These are phyloP conservation scores for Clavispora phyllophila DNA, from an alignment of 805 yeast genomes.

Conservation along the genomic window DNA sequence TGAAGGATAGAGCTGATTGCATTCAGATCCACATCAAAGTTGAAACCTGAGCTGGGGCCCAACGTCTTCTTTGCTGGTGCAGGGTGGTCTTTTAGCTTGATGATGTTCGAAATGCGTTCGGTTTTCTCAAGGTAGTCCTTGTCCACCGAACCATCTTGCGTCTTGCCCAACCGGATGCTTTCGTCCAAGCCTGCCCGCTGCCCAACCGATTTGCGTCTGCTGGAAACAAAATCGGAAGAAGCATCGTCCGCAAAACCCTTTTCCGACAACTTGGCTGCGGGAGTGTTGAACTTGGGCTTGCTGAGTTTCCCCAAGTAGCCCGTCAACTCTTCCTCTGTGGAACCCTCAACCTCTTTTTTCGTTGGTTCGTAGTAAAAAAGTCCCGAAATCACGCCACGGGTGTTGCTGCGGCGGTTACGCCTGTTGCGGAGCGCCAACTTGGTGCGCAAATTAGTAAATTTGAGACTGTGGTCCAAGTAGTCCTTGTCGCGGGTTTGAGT, in stretches of 20 bases:
- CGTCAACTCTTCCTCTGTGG: constrained; percentile 15
- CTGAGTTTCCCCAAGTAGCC: constrained; percentile 33
- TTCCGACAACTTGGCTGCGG: neutral
- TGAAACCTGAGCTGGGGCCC: constrained; percentile 36
- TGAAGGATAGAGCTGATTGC: constrained; percentile 22
- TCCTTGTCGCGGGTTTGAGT: constrained; percentile 37
- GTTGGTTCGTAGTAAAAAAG: constrained; percentile 32
- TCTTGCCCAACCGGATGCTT: constrained; percentile 9
- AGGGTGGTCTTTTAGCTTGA: constrained; percentile 25
- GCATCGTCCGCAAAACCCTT: constrained; percentile 6
- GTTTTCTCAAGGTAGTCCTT: constrained; percentile 21
- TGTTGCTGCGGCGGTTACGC: constrained; percentile 10
- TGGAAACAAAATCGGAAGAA: neutral
- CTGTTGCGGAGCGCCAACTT: constrained; percentile 11
- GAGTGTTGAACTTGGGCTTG: constrained; percentile 25
- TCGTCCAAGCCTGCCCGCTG: constrained; percentile 10
- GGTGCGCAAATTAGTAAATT: constrained; percentile 19
- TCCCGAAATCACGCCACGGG: constrained; percentile 28
- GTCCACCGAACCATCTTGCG: constrained; percentile 19
- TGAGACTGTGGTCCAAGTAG: constrained; percentile 24
- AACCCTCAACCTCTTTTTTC: constrained; percentile 9
- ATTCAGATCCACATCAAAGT: constrained; percentile 28
- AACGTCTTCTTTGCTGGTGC: constrained; percentile 1
- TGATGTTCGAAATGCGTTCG: constrained; percentile 23
- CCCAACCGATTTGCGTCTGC: constrained; percentile 1